Evolutionary conservation across 2,329 filamentous ascomycete species (phyloP).

Genomic region (Colletotrichum lupini): DNA sequence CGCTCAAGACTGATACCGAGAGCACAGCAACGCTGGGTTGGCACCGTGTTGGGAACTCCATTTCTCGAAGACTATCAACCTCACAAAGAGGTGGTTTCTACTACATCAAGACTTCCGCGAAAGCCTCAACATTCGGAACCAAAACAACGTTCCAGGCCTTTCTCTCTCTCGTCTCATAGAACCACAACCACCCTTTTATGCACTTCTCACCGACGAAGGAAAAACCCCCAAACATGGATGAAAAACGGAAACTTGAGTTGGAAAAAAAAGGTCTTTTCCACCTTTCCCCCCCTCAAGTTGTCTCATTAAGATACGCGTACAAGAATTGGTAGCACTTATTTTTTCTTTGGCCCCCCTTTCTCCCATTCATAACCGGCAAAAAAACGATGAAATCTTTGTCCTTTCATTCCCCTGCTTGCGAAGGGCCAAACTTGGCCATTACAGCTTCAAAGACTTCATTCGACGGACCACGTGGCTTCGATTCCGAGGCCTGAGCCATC

Average conservation of each 20-base stretch:
- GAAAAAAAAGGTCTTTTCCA: constrained; percentile 2
- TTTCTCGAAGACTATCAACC: no score
- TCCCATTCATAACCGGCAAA: constrained; percentile 29
- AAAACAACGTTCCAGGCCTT: no score
- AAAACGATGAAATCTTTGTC: constrained; percentile 17
- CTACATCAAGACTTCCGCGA: no score
- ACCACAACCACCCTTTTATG: constrained; percentile 15
- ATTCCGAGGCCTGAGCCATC: constrained; percentile 3
- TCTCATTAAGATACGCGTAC: constrained; percentile 39
- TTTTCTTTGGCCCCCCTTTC: constrained; percentile 23
- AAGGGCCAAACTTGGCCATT: constrained; percentile 33
- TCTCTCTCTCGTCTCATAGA: constrained; percentile 4
- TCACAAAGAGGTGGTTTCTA: no score
- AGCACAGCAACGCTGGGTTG: no score
- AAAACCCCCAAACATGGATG: constrained; percentile 26
- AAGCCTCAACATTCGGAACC: no score
- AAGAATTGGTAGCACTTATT: constrained; percentile 38
- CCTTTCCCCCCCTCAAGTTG: constrained; percentile 14
- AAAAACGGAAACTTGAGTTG: constrained; percentile 10
- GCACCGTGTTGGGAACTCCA: no score
- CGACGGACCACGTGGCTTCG: constrained; percentile 13
- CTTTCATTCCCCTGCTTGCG: constrained; percentile 20
- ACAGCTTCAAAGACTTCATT: constrained; percentile 34
- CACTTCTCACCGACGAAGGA: constrained; percentile 27
- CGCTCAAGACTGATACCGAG: no score